Conservation (phyloP, 2,329 filamentous ascomycete species). For the Penicillium sp. region DNA sequence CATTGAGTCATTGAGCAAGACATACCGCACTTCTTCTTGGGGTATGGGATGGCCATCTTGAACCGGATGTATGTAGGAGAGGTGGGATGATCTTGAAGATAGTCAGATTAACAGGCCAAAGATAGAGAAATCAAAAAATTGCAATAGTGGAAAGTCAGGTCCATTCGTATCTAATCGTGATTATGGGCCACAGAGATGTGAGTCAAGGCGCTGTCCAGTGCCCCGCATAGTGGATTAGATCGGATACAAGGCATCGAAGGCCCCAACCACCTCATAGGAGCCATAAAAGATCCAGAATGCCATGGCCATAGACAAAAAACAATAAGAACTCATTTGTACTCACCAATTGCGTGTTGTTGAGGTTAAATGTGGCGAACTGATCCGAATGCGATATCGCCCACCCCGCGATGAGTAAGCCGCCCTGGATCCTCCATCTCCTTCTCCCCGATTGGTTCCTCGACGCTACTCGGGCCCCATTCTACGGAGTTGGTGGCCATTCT, state of each 20-base stretch:
- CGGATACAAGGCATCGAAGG: not conserved
- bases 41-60: constrained; percentile 22
- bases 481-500: constrained; percentile 10
- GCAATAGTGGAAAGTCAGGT: not conserved
- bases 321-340: constrained; percentile 1
- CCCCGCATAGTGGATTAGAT: constrained; percentile 4
- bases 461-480: not conserved
- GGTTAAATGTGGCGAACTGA: constrained; percentile 8
- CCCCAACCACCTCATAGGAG: not conserved
- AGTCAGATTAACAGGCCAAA: not conserved
- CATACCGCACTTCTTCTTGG: constrained; percentile 45
- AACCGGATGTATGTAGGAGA: not conserved
- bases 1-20: not conserved
- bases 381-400: constrained; percentile 34
- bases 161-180: not conserved
- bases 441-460: constrained; percentile 12
- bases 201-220: constrained; percentile 5
- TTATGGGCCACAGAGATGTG: not conserved
- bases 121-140: not conserved
- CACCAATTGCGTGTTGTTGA: constrained; percentile 11
- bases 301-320: not conserved
- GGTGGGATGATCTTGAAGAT: not conserved
- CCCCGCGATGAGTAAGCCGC: constrained; percentile 22
- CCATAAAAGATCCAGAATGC: not conserved
- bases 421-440: not conserved